A percentile compares a stretch with the other conserved stretches of the same genome.
Evolutionary conservation across 2,329 filamentous ascomycete genomes (phyloP).

Genomic region (Colletotrichum paranaense): DNA sequence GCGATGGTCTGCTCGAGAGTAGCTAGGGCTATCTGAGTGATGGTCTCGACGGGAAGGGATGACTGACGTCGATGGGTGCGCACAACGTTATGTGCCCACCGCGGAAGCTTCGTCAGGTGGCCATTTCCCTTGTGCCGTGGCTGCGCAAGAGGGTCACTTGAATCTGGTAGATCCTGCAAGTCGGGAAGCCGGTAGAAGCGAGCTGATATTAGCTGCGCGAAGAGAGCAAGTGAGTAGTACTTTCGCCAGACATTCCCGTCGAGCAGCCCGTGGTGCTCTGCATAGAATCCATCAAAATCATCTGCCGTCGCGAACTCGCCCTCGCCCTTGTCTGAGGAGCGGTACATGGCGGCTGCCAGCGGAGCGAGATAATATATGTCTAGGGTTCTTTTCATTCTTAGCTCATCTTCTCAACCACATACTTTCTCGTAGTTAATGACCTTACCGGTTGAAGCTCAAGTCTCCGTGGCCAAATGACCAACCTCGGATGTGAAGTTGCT

Average conservation of each 20-base stretch:
- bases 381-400: slow-evolving; percentile 28
- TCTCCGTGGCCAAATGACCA: slow-evolving; percentile 28
- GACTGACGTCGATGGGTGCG: slow-evolving; percentile 5
- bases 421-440: background rate
- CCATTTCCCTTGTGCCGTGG: slow-evolving; percentile 10
- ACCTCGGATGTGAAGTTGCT: slow-evolving; percentile 21
- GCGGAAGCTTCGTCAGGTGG: slow-evolving; percentile 22
- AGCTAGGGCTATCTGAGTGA: slow-evolving; percentile 3
- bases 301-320: background rate
- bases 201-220: slow-evolving; percentile 35
- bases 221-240: slow-evolving; percentile 34
- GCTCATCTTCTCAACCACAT: background rate
- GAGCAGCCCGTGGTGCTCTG: slow-evolving; percentile 8
- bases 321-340: slow-evolving; percentile 19
- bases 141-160: slow-evolving; percentile 12
- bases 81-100: slow-evolving; percentile 21
- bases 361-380: slow-evolving; percentile 35
- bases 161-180: slow-evolving; percentile 28
- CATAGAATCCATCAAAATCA: slow-evolving; percentile 29
- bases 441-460: slow-evolving; percentile 28
- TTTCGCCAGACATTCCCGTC: background rate
- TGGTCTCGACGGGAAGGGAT: background rate
- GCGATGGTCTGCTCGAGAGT: slow-evolving; percentile 22
- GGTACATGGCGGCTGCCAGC: slow-evolving; percentile 27
- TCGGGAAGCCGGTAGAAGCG: slow-evolving; percentile 33